Evolutionary conservation across 2,329 filamentous ascomycete genomes (phyloP).

Genomic region (Plectosphaerella plurivora): DNA sequence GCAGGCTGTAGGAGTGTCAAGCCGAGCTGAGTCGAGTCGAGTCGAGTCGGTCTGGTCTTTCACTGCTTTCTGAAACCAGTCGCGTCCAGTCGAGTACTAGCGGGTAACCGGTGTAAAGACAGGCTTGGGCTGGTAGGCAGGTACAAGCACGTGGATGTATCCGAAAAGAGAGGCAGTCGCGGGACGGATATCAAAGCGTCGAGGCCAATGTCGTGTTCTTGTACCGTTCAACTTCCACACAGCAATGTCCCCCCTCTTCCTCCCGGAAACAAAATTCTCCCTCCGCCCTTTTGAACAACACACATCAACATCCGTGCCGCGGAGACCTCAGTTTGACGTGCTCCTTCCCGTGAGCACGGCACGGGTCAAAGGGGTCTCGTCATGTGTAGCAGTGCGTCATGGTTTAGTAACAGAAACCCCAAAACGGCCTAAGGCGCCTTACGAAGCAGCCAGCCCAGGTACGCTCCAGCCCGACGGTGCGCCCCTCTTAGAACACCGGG

Average conservation of each 20-base stretch:
- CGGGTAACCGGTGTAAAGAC: background rate
- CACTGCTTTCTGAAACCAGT: background rate
- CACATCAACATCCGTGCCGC: slow-evolving; percentile 10
- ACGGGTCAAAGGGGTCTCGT: slow-evolving; percentile 3
- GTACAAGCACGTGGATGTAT: background rate
- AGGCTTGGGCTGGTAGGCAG: background rate
- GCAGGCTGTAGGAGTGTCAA: no score
- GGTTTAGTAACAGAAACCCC: slow-evolving; percentile 21
- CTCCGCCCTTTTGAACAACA: background rate
- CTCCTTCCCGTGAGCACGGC: slow-evolving; percentile 3
- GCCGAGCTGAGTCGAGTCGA: no score
- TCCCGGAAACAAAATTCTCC: background rate
- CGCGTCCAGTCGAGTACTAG: background rate
- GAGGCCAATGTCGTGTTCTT: background rate
- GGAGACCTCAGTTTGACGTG: slow-evolving; percentile 17
- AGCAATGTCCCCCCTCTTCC: background rate
- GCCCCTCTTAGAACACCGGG: background rate
- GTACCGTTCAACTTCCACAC: background rate
- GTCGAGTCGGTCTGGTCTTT: no score
- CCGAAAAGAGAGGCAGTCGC: background rate
- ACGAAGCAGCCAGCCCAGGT: slow-evolving; percentile 2
- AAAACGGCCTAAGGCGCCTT: slow-evolving; percentile 12
- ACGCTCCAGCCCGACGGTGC: background rate
- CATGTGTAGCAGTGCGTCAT: slow-evolving; percentile 10
- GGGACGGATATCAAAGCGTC: background rate